phyloP scores from a whole-genome alignment of 495 filamentous ascomycete species.

The Chaetomium fimeti region DNA sequence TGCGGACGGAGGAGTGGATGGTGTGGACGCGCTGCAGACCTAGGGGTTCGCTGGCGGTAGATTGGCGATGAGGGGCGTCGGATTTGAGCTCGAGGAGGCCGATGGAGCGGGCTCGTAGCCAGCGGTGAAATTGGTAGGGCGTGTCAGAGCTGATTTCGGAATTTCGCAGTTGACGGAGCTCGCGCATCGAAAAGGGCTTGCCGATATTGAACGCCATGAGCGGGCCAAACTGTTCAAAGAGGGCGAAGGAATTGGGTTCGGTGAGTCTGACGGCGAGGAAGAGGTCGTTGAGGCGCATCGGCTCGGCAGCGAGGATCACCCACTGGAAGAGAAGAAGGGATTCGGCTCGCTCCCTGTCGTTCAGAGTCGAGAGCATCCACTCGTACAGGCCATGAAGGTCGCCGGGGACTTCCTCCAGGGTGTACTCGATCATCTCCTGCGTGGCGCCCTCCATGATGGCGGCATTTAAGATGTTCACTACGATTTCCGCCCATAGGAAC shows the following conservation, averaged over 20 bases:
- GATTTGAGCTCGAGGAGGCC: conserved; percentile 39
- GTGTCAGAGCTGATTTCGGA: conserved; percentile 39
- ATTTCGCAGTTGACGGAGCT: conserved; percentile 35
- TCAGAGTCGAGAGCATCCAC: conserved; percentile 39
- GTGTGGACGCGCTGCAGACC: conserved; percentile 37
- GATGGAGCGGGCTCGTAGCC: conserved; percentile 40
- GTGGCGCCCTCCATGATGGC: conserved; percentile 39
- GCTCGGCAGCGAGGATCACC: conserved; percentile 39
- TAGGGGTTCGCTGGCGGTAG: conserved; percentile 30
- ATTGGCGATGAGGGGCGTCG: conserved; percentile 16
- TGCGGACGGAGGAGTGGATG: conserved; percentile 38
- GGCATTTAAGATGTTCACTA: conserved; percentile 42
- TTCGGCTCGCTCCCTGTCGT: conserved; percentile 37
- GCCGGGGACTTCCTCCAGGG: conserved; percentile 36
- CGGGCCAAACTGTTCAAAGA: conserved; percentile 25
- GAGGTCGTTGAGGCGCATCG: conserved; percentile 41
- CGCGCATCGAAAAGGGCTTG: conserved; percentile 33
- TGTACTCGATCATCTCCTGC: conserved; percentile 38
- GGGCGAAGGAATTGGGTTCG: conserved; percentile 22
- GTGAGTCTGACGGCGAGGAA: conserved; percentile 38
- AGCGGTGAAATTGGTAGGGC: conserved; percentile 38
- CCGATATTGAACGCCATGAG: conserved; percentile 34
- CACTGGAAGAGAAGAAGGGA: conserved; percentile 40
- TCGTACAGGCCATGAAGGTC: conserved; percentile 42
- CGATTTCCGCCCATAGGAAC: conserved; percentile 43